phyloP scores from a whole-genome alignment of 257 asterid genomes.

The Anisodus tanguticus region DNA sequence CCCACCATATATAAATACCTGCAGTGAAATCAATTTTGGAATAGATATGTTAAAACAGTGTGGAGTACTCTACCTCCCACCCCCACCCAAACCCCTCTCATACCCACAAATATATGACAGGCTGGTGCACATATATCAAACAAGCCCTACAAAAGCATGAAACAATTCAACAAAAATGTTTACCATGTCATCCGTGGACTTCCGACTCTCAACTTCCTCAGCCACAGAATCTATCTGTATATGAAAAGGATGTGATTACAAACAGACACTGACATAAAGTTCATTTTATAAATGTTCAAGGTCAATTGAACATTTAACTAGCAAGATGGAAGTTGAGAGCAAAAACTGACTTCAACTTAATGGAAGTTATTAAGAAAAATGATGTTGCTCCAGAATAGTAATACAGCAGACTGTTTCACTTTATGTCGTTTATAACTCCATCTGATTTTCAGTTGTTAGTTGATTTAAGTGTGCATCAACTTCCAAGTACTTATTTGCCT shows the following conservation, averaged over 20 bases:
- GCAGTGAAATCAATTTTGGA: constrained; percentile 26
- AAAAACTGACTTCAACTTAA: background rate
- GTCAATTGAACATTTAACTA: background rate
- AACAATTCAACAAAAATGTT: background rate
- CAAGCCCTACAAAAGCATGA: background rate
- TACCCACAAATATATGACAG: background rate
- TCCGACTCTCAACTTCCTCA: constrained; percentile 82
- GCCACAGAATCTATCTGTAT: constrained; percentile 89
- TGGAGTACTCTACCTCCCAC: background rate
- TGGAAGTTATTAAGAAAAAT: background rate
- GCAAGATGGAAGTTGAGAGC: background rate
- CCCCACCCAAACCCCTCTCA: no score
- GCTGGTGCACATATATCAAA: constrained; percentile 2
- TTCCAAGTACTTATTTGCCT: background rate
- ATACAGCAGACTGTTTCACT: background rate
- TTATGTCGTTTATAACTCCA: background rate
- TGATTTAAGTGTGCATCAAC: background rate
- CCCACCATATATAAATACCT: constrained; percentile 93
- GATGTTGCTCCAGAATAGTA: background rate
- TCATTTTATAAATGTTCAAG: background rate
- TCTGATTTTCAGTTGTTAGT: background rate
- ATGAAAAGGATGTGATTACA: constrained; percentile 29
- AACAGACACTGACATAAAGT: constrained; percentile 11
- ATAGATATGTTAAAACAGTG: background rate
- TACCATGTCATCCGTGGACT: constrained; percentile 77